phyloP scores from a whole-genome alignment of 78 protist genomes.

The Neovahlkampfia damariscottae region DNA sequence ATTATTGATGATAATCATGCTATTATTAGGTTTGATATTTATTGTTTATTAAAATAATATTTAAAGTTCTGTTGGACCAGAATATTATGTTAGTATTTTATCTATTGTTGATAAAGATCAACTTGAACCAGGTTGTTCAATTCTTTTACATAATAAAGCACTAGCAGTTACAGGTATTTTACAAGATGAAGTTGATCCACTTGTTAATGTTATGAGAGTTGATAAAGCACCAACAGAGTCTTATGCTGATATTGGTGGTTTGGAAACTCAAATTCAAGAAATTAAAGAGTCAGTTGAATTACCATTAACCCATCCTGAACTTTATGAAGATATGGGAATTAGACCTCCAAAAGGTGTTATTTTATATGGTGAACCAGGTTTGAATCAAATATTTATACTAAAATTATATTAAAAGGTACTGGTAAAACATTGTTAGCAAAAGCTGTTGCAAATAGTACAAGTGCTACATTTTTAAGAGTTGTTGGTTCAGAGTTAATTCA shows the following conservation, averaged over 20 bases:
- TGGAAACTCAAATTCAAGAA: slow-evolving; percentile 94
- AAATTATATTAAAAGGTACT: too few species aligned
- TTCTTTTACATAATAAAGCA: slow-evolving; percentile 82
- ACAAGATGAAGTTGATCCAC: slow-evolving; percentile 91
- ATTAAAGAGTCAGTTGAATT: slow-evolving; percentile 98
- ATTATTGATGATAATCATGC: slow-evolving; percentile 97
- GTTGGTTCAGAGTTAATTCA: slow-evolving; percentile 98
- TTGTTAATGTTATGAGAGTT: slow-evolving; percentile 97
- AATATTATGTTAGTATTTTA: slow-evolving; percentile 90
- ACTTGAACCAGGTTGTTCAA: slow-evolving; percentile 85
- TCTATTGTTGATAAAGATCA: slow-evolving; percentile 95
- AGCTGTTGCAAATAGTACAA: slow-evolving; percentile 98
- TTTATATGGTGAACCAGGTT: slow-evolving; percentile 97
- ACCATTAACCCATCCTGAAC: slow-evolving; percentile 98
- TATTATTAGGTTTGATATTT: too few species aligned
- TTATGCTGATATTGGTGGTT: slow-evolving; percentile 98
- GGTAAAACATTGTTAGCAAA: slow-evolving; percentile 99
- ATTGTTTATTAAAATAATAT: too few species aligned
- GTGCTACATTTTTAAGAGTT: slow-evolving; percentile 97
- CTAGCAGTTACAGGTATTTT: slow-evolving; percentile 90
- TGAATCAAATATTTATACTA: too few species aligned
- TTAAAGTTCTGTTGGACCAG: slow-evolving; percentile 80
- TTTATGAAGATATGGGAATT: slow-evolving; percentile 98
- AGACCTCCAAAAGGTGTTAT: slow-evolving; percentile 99
- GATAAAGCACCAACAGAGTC: slow-evolving; percentile 97